Evolutionary conservation across 106 monocot genomes (phyloP).

Genomic region (Platanthera guangdongensis): DNA sequence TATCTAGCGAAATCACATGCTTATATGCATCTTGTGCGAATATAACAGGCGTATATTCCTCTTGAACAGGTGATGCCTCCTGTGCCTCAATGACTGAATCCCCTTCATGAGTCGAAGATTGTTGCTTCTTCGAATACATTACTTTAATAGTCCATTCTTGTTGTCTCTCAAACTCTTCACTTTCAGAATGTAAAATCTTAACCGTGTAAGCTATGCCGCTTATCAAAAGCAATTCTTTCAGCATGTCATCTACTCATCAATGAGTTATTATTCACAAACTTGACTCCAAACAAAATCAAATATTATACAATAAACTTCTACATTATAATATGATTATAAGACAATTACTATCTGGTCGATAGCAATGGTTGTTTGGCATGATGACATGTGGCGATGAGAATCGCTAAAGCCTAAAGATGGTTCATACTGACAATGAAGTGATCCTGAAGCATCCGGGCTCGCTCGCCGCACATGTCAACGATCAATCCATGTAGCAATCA

Average conservation of each 20-base stretch:
- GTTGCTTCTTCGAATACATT: slow-evolving; percentile 59
- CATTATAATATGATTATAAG: neutral
- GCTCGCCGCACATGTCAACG: slow-evolving; percentile 87
- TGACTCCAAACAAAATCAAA: neutral
- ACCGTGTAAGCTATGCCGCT: slow-evolving; percentile 97
- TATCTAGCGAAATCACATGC: slow-evolving; percentile 82
- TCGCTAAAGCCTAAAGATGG: slow-evolving; percentile 86
- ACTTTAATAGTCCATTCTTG: slow-evolving; percentile 91
- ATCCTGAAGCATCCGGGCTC: slow-evolving; percentile 93
- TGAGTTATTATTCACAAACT: slow-evolving; percentile 6
- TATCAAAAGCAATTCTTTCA: slow-evolving; percentile 91
- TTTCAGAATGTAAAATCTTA: slow-evolving; percentile 68
- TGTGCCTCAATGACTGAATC: slow-evolving; percentile 33
- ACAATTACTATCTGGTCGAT: slow-evolving; percentile 67
- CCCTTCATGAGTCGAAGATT: slow-evolving; percentile 26
- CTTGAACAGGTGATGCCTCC: slow-evolving; percentile 44
- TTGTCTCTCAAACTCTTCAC: slow-evolving; percentile 74
- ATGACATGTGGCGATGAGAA: slow-evolving; percentile 88
- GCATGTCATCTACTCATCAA: slow-evolving; percentile 61
- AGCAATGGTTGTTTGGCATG: slow-evolving; percentile 77
- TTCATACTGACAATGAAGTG: slow-evolving; percentile 99
- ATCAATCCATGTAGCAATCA: slow-evolving; percentile 1
- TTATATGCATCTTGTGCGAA: slow-evolving; percentile 85
- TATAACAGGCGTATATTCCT: slow-evolving; percentile 91
- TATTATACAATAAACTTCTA: neutral